phyloP scores from a whole-genome alignment of 1,139 yeast genomes.

The Hansenula lynferdii region DNA sequence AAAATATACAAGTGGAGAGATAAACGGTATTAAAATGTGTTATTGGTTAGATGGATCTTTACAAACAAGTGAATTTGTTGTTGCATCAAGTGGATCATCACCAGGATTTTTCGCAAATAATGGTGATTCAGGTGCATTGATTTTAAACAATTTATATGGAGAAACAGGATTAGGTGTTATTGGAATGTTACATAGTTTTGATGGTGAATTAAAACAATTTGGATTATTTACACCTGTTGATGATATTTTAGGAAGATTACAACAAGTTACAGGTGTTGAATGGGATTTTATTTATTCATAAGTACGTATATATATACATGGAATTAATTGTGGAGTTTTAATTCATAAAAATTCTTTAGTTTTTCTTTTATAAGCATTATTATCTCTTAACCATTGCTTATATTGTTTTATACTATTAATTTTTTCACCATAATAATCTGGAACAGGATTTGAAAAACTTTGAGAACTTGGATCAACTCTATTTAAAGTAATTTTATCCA shows the following conservation, averaged over 20 bases:
- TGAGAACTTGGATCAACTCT: constrained; percentile 95
- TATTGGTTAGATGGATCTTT: constrained; percentile 92
- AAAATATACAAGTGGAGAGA: constrained; percentile 67
- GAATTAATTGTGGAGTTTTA: no score
- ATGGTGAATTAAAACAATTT: constrained; percentile 86
- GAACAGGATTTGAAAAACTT: constrained; percentile 90
- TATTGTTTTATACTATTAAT: constrained; percentile 83
- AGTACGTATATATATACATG: not conserved
- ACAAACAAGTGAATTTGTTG: constrained; percentile 86
- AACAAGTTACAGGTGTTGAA: constrained; percentile 74
- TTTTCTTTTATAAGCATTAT: constrained; percentile 86
- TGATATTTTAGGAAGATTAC: constrained; percentile 62
- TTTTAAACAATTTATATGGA: constrained; percentile 59
- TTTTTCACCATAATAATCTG: constrained; percentile 96
- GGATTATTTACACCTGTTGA: constrained; percentile 86
- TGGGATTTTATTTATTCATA: constrained; percentile 53
- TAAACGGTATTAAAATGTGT: constrained; percentile 78
- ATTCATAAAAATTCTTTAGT: constrained; percentile 67
- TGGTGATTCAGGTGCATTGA: constrained; percentile 95
- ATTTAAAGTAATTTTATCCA: constrained; percentile 66
- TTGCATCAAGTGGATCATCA: constrained; percentile 42
- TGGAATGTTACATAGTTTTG: constrained; percentile 93
- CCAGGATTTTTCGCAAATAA: constrained; percentile 72
- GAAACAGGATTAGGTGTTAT: constrained; percentile 73
- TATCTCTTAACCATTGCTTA: constrained; percentile 94